Evolutionary conservation across 805 yeast genomes (phyloP), one percentile per base, ranked within the genome.

Genomic region (Pichia sporocuriosa): DNA sequence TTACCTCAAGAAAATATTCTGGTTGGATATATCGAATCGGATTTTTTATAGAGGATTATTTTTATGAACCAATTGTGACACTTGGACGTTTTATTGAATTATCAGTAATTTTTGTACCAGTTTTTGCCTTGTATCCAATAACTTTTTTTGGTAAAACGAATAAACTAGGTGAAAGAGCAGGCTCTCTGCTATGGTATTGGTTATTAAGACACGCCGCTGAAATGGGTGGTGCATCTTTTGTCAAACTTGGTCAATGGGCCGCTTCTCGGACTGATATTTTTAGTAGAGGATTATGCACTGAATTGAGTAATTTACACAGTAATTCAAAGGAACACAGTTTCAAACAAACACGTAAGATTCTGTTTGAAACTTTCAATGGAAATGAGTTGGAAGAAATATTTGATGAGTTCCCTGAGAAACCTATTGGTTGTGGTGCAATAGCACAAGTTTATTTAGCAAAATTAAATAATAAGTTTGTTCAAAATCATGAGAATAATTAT

Each of bases 201-300:
- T 62, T 77, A 35, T 63, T 90, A 17, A 70, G 86, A 37, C 61
- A 73, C 57, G 66, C 82, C 1, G 76, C 93, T 44, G 96, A 90
- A 60, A 47, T 67, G 15, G 96, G 96, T 0, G 98, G 98, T 1
- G 95, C 97, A 3, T 82, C 96, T 4, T 93, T 84, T 58, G 79
- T 84, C 43, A 84, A 86, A 61, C 72, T 93, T 43, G 98, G 97
- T 4, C 99, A 93, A 66, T 93, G 99, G 99, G 98, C 98, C 0
- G 97, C 97, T 3, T 84, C 96, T 10, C 75, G 99, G 61, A 85
- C 95, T 0, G 99, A 93, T 62, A 82, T 93, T 26, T 90, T 93
- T 63, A 82, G 96, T 3, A 67, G 65, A 35, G 84, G 74, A 31
- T 63, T 90, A 61, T 90, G 97, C 59, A 74, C 75, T 19, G 88